Base-by-base conservation (phyloP, 1,284 basidiomycete genomes). In the Cryptococcus amylolentus region DNA sequence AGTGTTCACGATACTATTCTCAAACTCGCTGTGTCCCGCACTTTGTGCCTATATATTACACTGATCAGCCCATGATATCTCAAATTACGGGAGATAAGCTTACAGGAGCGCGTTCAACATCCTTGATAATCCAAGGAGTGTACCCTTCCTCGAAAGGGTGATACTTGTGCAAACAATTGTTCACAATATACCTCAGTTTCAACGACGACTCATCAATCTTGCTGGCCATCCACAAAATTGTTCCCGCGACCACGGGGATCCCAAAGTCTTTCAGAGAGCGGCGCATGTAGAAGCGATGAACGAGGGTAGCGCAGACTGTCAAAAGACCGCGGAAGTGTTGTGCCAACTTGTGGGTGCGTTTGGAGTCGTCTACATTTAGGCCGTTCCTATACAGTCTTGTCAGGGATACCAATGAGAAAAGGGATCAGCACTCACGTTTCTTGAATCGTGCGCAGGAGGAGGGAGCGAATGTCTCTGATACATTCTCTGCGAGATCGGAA, bases 261-360 rank as follows among this genome's bases (percentile, higher is more conserved):
- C 87, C 84, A 72, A 89, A 88, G 68, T 91, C 86, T 67, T 87
- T 83, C 81, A 92, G 82, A n/a, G 91, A 86, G 68, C 85, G 86
- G 52, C 93, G 84, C 91, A 96, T 93, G 78, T 89, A 96, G 78
- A 96, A 96, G 13, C 93, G 84, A 76, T 96, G 93, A 61, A 95
- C 88, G 83, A 91, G 91, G 4, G 88, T 89, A 28, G 90, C 88
- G 16, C 90, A 91, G 28, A 88, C 88, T 60, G 86, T 87, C 78
- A 92, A 82, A 9, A 69, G 61, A 8, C 67, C 67, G 52, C 70
- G 63, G 27, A 18, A 45, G 45, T 51, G 48, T 38, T n/a, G 31
- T 18, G 14, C 20, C 18, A n/a, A 6, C 5, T 40, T 39, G n/a
- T 39, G n/a, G 14, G 14, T 23, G 12, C 26, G 48, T 9, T 18